These are phyloP conservation scores for Trametes sp. DNA, from an alignment of 1,284 basidiomycete species.

Conservation along the genomic window DNA sequence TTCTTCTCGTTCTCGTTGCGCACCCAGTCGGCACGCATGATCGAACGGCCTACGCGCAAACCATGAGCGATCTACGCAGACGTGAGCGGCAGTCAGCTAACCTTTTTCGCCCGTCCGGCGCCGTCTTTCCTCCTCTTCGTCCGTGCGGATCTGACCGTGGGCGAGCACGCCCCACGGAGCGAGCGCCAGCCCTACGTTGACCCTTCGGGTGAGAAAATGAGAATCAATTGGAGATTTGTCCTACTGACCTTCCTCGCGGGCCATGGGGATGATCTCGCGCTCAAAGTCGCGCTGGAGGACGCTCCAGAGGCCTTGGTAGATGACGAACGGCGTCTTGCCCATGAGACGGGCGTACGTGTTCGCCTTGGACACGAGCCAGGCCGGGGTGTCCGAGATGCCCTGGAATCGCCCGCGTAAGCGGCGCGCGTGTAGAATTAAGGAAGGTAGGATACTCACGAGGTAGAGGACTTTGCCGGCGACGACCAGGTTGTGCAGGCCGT, in stretches of 20 bases:
- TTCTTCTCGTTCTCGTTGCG: conserved; percentile 50
- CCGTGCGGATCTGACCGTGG: conserved; percentile 55
- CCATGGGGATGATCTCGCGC: conserved; percentile 62
- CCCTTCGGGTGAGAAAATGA: not conserved
- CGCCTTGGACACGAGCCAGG: conserved; percentile 40
- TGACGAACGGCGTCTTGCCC: conserved; percentile 56
- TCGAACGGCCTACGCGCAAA: conserved; percentile 36
- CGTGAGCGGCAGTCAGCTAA: not conserved
- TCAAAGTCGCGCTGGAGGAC: conserved; percentile 43
- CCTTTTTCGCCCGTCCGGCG: conserved; percentile 51
- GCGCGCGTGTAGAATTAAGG: conserved; percentile 19
- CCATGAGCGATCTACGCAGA: conserved; percentile 37
- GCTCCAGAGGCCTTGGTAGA: conserved; percentile 63
- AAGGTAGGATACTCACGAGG: conserved; percentile 37
- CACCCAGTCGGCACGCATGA: conserved; percentile 45
- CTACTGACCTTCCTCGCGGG: conserved; percentile 45
- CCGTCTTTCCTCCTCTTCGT: conserved; percentile 54
- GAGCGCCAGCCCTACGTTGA: conserved; percentile 50
- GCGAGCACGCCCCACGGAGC: conserved; percentile 61
- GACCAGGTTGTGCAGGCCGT: conserved; percentile 52
- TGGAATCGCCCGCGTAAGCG: conserved; percentile 6
- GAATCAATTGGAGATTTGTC: not conserved
- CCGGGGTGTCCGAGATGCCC: conserved; percentile 43
- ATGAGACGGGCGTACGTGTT: conserved; percentile 44
- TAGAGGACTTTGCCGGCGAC: conserved; percentile 52